Evolutionary conservation across 2,329 filamentous ascomycete species (phyloP).

Genomic region (Nemania serpens): DNA sequence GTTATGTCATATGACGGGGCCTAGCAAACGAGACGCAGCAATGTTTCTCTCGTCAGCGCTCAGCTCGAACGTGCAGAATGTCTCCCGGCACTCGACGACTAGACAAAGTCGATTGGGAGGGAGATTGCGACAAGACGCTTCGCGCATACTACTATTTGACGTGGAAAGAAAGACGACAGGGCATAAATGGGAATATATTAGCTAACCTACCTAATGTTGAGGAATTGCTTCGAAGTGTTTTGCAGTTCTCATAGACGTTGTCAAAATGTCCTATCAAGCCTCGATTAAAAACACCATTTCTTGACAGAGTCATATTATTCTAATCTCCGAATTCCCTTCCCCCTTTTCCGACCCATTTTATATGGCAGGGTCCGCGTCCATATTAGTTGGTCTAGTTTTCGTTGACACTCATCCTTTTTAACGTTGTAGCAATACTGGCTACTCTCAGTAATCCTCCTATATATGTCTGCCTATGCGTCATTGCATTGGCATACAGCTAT

Average conservation of each 20-base stretch:
- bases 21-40: too few species aligned
- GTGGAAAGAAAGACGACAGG: background rate
- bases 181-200: background rate
- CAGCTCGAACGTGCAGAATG: too few species aligned
- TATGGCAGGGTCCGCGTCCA: background rate
- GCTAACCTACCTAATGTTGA: background rate
- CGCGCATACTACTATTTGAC: background rate
- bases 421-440: background rate
- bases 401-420: background rate
- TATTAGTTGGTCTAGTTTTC: conserved; percentile 21
- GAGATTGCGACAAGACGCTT: background rate
- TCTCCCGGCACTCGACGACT: too few species aligned
- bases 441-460: conserved; percentile 6
- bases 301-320: conserved; percentile 9
- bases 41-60: too few species aligned
- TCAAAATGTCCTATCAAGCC: background rate
- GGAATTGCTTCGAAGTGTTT: background rate
- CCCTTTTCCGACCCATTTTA: background rate
- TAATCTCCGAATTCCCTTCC: conserved; percentile 4
- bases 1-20: too few species aligned
- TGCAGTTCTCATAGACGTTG: background rate
- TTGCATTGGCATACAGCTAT: background rate
- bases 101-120: background rate
- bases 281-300: background rate
- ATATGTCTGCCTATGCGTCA: conserved; percentile 4